Base-by-base conservation (phyloP, 1,139 yeast genomes). In the Saccharomyces hybrid region DNA sequence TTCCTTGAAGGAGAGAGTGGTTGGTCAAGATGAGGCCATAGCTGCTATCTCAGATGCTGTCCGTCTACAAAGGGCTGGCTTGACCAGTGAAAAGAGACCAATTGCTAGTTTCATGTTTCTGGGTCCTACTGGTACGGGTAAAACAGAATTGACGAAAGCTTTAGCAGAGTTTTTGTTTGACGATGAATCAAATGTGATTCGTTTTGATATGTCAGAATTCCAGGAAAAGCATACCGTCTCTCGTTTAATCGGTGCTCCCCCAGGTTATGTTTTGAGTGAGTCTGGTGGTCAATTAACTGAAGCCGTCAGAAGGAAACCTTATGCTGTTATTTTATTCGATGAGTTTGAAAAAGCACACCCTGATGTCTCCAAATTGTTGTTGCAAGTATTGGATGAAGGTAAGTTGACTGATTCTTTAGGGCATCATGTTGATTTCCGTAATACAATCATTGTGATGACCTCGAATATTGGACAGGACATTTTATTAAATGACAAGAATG, bases 41-140 rank as follows among this genome's bases (percentile, higher is more conserved):
- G 80, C 80, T 57, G 87, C 96, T 0, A 86, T 93, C 51, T 78
- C 97, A 0, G 96, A 91, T 71, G 97, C 99, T 1, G 98, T 93
- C 8, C 84, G 97, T 69, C 77, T 93, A 58, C 98, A 93, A 70
- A 80, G 99, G 64, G 99, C 99, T 0, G 99, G 99, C 0, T 79
- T 93, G 56, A 91, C 98, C 3, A 86, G 88, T 69, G 96, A 89
- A 59, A 87, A 87, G 70, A 80, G 97, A 57, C 99, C 99, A 3
- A 91, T 91, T 65, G 98, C 97, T 1, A 87, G 96, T 54, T 93
- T 93, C 70, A 85, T 93, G 85, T 93, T 93, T 70, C 75, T 93
- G 61, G 99, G 99, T 20, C 98, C 98, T 46, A 91, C 98, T 0
- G 99, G 99, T 73, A 91, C 97, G 0, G 99, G 99, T 73, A 93